These are phyloP conservation scores for Daldinia eschscholtzii DNA, from an alignment of 2,329 filamentous ascomycete species.

Conservation along the genomic window DNA sequence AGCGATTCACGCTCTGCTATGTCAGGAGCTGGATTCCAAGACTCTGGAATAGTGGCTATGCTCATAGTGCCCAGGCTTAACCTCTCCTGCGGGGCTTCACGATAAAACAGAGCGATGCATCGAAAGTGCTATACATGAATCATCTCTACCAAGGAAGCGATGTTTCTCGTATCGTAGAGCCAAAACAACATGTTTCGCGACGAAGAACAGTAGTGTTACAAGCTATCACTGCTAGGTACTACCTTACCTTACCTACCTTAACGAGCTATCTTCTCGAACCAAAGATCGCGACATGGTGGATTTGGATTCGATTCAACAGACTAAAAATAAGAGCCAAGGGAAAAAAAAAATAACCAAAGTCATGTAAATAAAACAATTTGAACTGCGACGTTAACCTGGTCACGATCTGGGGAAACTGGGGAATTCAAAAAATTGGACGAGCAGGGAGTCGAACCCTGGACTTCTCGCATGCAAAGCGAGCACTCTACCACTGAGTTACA, in stretches of 20 bases:
- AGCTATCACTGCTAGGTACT: neutral
- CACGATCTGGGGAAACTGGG: neutral
- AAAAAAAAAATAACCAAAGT: neutral
- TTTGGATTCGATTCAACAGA: neutral
- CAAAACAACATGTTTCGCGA: neutral
- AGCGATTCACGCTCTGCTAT: too few relatives aligned
- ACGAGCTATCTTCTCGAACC: neutral
- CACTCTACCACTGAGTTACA: slow-evolving; percentile 43
- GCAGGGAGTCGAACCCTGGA: slow-evolving; percentile 43
- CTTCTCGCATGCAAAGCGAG: slow-evolving; percentile 45
- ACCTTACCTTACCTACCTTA: too few relatives aligned
- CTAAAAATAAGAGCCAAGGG: neutral
- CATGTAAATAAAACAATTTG: neutral
- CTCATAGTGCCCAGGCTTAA: neutral
- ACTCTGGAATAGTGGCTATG: neutral
- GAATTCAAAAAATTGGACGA: slow-evolving; percentile 32
- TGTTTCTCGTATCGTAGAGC: neutral
- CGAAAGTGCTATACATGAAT: neutral
- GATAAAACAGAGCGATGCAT: neutral
- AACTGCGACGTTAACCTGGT: neutral
- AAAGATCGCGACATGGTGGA: neutral
- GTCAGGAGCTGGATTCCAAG: neutral
- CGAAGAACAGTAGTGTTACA: neutral
- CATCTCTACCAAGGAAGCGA: neutral
- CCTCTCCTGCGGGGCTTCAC: neutral